These are phyloP conservation scores for Spergularia bocconei DNA, from an alignment of 148 eudicot genomes.

Conservation along the genomic window DNA sequence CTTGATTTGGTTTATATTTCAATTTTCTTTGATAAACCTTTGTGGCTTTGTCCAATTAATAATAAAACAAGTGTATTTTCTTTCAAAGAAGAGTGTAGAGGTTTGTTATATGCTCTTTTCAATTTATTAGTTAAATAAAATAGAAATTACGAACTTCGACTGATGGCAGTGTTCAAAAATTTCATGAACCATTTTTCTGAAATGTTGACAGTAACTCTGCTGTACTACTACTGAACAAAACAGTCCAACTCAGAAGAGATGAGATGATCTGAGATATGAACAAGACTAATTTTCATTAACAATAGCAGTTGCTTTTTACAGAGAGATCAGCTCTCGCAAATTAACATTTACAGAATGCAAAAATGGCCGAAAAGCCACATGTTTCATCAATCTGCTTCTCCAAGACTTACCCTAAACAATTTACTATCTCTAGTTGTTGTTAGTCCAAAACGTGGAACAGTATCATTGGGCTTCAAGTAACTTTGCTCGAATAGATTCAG, in stretches of 20 bases:
- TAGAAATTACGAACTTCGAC: not conserved
- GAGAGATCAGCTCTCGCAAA: too few relatives aligned
- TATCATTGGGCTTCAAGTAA: conserved; percentile 46
- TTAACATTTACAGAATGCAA: conserved; percentile 14
- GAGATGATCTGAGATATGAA: not conserved
- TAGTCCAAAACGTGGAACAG: not conserved
- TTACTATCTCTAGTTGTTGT: not conserved
- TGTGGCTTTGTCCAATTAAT: too few relatives aligned
- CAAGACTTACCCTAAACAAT: not conserved
- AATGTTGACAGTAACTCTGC: too few relatives aligned
- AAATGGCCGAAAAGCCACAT: conserved; percentile 4
- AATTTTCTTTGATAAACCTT: too few relatives aligned
- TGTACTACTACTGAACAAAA: too few relatives aligned
- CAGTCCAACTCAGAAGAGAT: too few relatives aligned
- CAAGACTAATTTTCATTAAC: not conserved
- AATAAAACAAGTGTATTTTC: too few relatives aligned
- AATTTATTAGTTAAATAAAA: too few relatives aligned
- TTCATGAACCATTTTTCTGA: not conserved
- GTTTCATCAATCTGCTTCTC: not conserved
- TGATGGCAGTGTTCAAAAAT: not conserved
- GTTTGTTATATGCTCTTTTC: too few relatives aligned
- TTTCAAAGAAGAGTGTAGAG: too few relatives aligned
- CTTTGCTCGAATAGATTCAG: conserved; percentile 51
- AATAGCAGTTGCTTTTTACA: not conserved
- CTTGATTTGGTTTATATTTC: too few relatives aligned